These are phyloP conservation scores for Chrysanthemum lavandulifolium DNA, from an alignment of 129 eudicot species.

Conservation along the genomic window DNA sequence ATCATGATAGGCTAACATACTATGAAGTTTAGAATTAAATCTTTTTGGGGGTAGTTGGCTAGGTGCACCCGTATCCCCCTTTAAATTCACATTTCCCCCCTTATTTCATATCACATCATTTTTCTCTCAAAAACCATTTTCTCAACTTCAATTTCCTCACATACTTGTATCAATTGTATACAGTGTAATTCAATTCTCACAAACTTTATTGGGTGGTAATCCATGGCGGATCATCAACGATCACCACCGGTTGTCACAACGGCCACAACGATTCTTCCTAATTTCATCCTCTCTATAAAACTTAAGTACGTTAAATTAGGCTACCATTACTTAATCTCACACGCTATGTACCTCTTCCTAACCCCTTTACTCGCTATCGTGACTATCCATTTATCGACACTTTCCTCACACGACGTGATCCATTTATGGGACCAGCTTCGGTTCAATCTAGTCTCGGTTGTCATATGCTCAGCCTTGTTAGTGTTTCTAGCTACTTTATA, in stretches of 20 bases:
- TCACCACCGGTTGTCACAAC: neutral
- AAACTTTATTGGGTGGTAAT: neutral
- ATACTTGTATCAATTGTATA: neutral
- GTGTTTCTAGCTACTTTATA: slow-evolving; percentile 62
- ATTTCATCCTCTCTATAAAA: slow-evolving; percentile 53
- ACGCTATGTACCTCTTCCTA: slow-evolving; percentile 40
- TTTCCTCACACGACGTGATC: slow-evolving; percentile 35
- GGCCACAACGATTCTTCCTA: slow-evolving; percentile 38
- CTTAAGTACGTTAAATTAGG: slow-evolving; percentile 87
- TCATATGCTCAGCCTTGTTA: slow-evolving; percentile 43
- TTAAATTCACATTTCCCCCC: slow-evolving; percentile 30
- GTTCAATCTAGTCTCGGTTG: slow-evolving; percentile 56
- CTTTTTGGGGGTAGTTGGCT: slow-evolving; percentile 64
- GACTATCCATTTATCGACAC: slow-evolving; percentile 41
- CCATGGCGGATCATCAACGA: slow-evolving; percentile 29
- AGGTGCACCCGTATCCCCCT: slow-evolving; percentile 39
- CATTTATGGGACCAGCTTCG: slow-evolving; percentile 55
- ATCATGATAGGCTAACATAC: neutral
- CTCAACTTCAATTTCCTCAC: neutral
- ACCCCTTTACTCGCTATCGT: slow-evolving; percentile 38
- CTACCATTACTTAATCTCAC: slow-evolving; percentile 67
- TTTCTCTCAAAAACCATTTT: slow-evolving; percentile 3
- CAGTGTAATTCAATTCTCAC: too few relatives aligned
- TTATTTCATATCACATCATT: slow-evolving; percentile 19
- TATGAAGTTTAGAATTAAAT: slow-evolving; percentile 37